Percentiles rank a stretch among this genome's conserved stretches.
These are phyloP conservation scores for Chlorella sp. DNA, from an alignment of 139 green algal species.

Conservation along the genomic window DNA sequence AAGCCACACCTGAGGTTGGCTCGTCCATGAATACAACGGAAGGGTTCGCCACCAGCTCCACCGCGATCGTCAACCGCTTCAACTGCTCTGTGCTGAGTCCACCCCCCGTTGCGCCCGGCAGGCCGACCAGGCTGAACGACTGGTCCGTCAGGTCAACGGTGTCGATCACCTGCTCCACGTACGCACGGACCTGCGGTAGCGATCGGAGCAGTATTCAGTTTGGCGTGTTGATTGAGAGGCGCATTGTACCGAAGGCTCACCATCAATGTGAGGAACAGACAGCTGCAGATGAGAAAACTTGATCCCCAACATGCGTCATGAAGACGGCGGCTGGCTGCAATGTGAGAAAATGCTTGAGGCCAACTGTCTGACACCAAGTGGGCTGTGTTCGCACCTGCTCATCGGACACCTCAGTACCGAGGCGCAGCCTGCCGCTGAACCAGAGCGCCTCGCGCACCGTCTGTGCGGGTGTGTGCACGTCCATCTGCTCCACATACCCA, in stretches of 20 bases:
- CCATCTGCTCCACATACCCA: no score
- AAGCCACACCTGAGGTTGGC: constrained; percentile 36
- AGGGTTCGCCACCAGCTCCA: constrained; percentile 86
- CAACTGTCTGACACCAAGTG: no score
- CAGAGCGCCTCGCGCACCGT: constrained; percentile 66
- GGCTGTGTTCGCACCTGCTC: constrained; percentile 11
- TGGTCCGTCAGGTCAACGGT: constrained; percentile 67
- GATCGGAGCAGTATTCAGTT: no score
- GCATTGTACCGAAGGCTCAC: no score
- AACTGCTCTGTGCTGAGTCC: constrained; percentile 76
- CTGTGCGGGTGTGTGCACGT: constrained; percentile 33
- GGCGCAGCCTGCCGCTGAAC: constrained; percentile 52
- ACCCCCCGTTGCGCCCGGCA: constrained; percentile 8
- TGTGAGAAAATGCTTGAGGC: no score
- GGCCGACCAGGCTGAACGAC: constrained; percentile 25
- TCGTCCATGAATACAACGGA: constrained; percentile 54
- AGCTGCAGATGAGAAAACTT: no score
- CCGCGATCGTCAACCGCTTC: constrained; percentile 88
- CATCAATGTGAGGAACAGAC: no score
- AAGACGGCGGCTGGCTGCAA: no score
- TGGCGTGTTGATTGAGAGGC: no score
- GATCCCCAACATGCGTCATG: no score
- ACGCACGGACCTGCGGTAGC: constrained; percentile 19
- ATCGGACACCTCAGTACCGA: constrained; percentile 12
- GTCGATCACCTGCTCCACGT: constrained; percentile 67